These are phyloP conservation scores for Quercus tomentella DNA, from an alignment of 331 rosid species.

Conservation along the genomic window DNA sequence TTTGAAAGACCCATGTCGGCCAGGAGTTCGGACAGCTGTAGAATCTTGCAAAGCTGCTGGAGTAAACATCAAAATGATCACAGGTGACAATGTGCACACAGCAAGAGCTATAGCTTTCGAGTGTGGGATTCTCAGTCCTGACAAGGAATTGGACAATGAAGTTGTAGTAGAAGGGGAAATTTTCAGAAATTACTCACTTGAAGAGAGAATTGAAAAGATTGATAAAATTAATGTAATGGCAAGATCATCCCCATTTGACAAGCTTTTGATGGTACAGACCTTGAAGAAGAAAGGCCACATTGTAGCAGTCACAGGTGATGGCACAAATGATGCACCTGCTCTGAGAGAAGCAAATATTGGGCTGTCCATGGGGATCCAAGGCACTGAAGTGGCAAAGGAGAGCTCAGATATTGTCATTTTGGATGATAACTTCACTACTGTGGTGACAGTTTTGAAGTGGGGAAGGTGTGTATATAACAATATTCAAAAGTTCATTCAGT, in stretches of 20 bases:
- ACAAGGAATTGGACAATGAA: constrained; percentile 10
- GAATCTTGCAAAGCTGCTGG: constrained; percentile 45
- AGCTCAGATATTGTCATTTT: constrained; percentile 40
- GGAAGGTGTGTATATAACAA: constrained; percentile 43
- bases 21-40: constrained; percentile 29
- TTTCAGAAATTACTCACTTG: constrained; percentile 33
- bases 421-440: constrained; percentile 34
- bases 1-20: constrained; percentile 34
- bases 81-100: constrained; percentile 40
- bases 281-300: constrained; percentile 42
- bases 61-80: constrained; percentile 36
- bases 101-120: constrained; percentile 42
- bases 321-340: constrained; percentile 48
- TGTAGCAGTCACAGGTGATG: constrained; percentile 47
- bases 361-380: constrained; percentile 47
- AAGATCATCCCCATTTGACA: constrained; percentile 37
- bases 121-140: constrained; percentile 27
- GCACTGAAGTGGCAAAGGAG: constrained; percentile 48
- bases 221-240: constrained; percentile 37
- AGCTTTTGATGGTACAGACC: constrained; percentile 41
- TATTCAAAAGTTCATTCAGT: constrained; percentile 40
- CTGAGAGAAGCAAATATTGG: constrained; percentile 45
- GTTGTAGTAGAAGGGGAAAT: constrained; percentile 26
- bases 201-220: constrained; percentile 32
- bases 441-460: constrained; percentile 39